Evolutionary conservation across 345 rosid species (phyloP).

Genomic region (Ricinus communis): DNA sequence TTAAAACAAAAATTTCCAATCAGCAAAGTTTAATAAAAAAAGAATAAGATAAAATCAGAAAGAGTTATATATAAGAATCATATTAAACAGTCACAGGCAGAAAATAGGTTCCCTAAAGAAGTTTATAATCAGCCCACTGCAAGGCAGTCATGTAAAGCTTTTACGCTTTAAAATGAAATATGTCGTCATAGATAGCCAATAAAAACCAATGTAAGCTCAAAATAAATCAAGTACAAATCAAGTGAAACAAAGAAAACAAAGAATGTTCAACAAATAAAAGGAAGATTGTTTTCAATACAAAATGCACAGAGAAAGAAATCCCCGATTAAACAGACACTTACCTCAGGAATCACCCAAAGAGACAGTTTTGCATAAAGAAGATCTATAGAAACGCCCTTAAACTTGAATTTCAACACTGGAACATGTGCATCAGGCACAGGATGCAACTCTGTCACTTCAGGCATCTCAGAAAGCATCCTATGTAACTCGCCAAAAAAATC

Average conservation of each 20-base stretch:
- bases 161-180: neutral
- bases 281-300: neutral
- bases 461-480: slow-evolving; percentile 81
- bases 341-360: slow-evolving; percentile 94
- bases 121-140: neutral
- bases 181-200: neutral
- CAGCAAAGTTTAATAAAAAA: neutral
- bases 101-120: neutral
- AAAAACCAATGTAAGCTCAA: no score
- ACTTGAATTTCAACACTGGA: slow-evolving; percentile 85
- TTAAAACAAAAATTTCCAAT: slow-evolving; percentile 3
- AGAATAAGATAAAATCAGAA: neutral
- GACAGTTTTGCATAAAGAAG: slow-evolving; percentile 92
- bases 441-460: slow-evolving; percentile 92
- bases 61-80: neutral
- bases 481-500: slow-evolving; percentile 89
- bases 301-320: neutral
- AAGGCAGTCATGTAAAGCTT: neutral
- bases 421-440: slow-evolving; percentile 99
- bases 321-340: slow-evolving; percentile 41
- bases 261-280: no score
- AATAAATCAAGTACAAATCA: neutral
- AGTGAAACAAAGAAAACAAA: no score
- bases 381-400: slow-evolving; percentile 89
- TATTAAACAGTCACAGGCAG: neutral